Evolutionary conservation across 2,329 filamentous ascomycete genomes (phyloP), one percentile per base, ranked within the genome.

Genomic region (Penicillium brasilianum): DNA sequence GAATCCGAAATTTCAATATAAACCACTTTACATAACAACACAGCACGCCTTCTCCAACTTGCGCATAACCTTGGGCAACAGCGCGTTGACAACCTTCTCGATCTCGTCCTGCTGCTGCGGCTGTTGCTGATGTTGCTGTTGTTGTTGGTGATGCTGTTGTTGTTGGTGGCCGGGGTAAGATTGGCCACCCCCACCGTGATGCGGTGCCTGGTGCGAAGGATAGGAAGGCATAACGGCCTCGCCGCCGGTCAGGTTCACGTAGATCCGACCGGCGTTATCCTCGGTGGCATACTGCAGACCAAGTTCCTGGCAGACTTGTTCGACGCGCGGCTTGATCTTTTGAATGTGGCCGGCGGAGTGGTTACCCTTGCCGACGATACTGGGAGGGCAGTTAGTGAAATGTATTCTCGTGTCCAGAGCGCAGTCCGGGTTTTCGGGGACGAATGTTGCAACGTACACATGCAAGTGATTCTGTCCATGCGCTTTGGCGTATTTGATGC

Each of bases 251-350:
- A 98, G 82, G 73, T 97, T 90, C 63, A 98, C 87, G 74, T 92
- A 97, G 44, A 99, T 93, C 16, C 93, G 82, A 0, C 95, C 95
- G 9, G 90, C 90, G 69, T 99, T 98, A 52, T 90, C 89, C 81
- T 98, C 95, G 1, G 92, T 96, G 59, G 85, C 80, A 77, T 90
- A 97, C 70, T 93, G 85, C 57, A 99, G 82, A 0, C 93, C 92
- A 48, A 96, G 79, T 75, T 97, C 90, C 52, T 82, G 85, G 77
- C 94, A 97, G 52, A 98, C 83, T 74, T 91, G 85, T 80, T 98
- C 93, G 46, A 98, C 92, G 63, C 91, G 85, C n/a, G 95, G 95
- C 80, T 96, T 97, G 77, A 99, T 88, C 83, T 95, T 97, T 78
- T 97, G 92, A 25, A 98, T 84, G 71, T 95, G 90, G 66, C 88